Evolutionary conservation across 495 filamentous ascomycete genomes (phyloP), one percentile per base, ranked within the genome.

Genomic region (Talaromyces liani): DNA sequence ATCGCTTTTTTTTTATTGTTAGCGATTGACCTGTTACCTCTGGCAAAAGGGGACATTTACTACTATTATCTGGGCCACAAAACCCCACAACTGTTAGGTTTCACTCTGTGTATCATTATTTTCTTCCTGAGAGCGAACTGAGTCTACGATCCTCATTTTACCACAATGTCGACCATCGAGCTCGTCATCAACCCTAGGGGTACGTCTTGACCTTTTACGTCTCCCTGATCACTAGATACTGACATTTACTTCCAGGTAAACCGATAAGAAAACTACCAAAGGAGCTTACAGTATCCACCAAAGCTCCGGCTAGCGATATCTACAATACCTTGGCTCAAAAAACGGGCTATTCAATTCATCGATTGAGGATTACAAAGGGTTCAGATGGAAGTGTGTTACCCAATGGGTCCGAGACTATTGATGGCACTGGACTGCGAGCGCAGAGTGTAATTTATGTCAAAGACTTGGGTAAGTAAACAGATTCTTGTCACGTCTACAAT

Each of bases 391-490:
- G 75, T 58, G 67, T 87, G 60, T 82, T 97, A 55, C 84, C 88
- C n/a, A 86, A 87, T 68, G 85, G 85, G 62, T 85, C 87, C 70
- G 84, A 87, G 47, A 82, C 80, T 8, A 75, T 89, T 34, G 79
- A 88, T 53, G 80, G 85, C 57, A 79, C 80, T 1, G 89, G 88
- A 0, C 79, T 98, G 16, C 75, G 82, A 51, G 82, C 89, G 41
- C 81, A 84, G 25, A 88, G 86, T 64, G 84, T 88, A 62, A 81
- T 98, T 29, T 85, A 92, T 67, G 90, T 97, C 64, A 98, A 98
- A 76, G 94, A 98, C 70, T 83, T 98, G 4, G 92, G 92, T 96
- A 83, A 65, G 85, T 70, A 34, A 39, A 31, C 16, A 45, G 31
- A 18, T 49, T 25, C 60, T 31, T 39, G 25, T 53, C 18, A 16